These are phyloP conservation scores for Nemania abortiva DNA, from an alignment of 2,329 filamentous ascomycete species.

Conservation along the genomic window DNA sequence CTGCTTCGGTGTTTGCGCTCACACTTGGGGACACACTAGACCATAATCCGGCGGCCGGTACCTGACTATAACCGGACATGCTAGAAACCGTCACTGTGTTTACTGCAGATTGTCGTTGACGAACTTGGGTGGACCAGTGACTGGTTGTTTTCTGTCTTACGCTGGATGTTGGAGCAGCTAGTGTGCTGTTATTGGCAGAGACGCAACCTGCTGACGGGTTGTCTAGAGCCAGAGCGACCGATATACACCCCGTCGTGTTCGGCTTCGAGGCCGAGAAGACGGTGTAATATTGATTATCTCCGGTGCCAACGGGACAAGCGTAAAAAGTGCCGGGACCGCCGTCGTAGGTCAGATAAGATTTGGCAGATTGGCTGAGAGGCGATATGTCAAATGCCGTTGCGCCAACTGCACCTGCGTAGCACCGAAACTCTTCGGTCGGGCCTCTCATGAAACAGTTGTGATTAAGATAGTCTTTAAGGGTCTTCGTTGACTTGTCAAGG, in stretches of 20 bases:
- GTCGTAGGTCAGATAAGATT: conserved; percentile 46
- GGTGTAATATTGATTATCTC: conserved; percentile 41
- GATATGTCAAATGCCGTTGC: conserved; percentile 45
- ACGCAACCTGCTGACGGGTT: conserved; percentile 39
- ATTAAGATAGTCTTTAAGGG: conserved; percentile 44
- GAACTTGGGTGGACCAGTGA: conserved; percentile 16
- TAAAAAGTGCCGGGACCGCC: conserved; percentile 42
- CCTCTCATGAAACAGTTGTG: conserved; percentile 49
- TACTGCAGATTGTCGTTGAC: conserved; percentile 5
- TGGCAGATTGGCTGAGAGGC: conserved; percentile 33
- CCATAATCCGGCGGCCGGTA: conserved; percentile 24
- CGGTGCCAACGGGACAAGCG: conserved; percentile 45
- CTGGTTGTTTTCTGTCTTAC: background rate
- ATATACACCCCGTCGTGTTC: conserved; percentile 42
- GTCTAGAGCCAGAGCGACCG: conserved; percentile 43
- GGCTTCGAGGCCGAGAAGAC: conserved; percentile 45
- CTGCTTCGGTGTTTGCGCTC: conserved; percentile 10
- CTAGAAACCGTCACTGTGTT: conserved; percentile 15
- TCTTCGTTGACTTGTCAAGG: conserved; percentile 42
- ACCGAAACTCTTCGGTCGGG: conserved; percentile 46
- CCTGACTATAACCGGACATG: conserved; percentile 23
- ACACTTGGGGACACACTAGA: conserved; percentile 22
- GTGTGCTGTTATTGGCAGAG: conserved; percentile 26
- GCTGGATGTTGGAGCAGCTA: background rate
- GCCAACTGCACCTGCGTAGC: conserved; percentile 44